A percentile compares a stretch with the other conserved stretches of the same genome.
phyloP scores from a whole-genome alignment of 441 rosid genomes.

The Jatropha multifida region DNA sequence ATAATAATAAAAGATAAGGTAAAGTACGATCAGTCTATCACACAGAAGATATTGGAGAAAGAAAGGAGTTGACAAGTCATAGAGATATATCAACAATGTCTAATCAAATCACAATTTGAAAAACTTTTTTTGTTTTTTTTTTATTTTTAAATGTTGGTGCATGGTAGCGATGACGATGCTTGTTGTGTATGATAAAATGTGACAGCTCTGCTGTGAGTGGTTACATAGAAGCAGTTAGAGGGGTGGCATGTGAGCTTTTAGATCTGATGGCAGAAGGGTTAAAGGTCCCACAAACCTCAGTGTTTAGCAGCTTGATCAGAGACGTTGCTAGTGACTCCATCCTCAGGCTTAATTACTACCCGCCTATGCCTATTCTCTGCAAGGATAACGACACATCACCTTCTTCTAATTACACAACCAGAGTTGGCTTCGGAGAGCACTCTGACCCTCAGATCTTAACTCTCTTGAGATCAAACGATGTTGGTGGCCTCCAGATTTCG shows the following conservation, averaged over 20 bases:
- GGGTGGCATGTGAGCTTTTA: constrained; percentile 67
- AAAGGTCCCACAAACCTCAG: constrained; percentile 43
- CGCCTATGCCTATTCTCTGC: constrained; percentile 26
- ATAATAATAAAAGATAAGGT: background rate
- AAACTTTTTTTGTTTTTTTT: too few species aligned
- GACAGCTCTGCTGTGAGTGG: constrained; percentile 61
- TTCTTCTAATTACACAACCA: background rate
- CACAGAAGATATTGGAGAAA: background rate
- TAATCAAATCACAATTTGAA: constrained; percentile 22
- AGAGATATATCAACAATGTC: constrained; percentile 21
- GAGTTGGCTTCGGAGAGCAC: constrained; percentile 85
- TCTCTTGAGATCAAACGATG: constrained; percentile 73
- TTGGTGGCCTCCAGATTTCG: constrained; percentile 72
- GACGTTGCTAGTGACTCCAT: constrained; percentile 62
- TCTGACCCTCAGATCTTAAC: constrained; percentile 97
- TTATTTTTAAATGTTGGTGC: background rate
- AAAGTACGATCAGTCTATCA: background rate
- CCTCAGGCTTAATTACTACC: constrained; percentile 84
- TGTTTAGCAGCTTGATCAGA: constrained; percentile 63
- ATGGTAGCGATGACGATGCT: background rate
- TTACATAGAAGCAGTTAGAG: constrained; percentile 65
- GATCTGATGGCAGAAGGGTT: constrained; percentile 75
- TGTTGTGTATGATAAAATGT: background rate
- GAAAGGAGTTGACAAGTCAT: constrained; percentile 26
- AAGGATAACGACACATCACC: constrained; percentile 21